Conservation (phyloP, 371 early-diverging fungal species). For the Mortierella sp. region DNA sequence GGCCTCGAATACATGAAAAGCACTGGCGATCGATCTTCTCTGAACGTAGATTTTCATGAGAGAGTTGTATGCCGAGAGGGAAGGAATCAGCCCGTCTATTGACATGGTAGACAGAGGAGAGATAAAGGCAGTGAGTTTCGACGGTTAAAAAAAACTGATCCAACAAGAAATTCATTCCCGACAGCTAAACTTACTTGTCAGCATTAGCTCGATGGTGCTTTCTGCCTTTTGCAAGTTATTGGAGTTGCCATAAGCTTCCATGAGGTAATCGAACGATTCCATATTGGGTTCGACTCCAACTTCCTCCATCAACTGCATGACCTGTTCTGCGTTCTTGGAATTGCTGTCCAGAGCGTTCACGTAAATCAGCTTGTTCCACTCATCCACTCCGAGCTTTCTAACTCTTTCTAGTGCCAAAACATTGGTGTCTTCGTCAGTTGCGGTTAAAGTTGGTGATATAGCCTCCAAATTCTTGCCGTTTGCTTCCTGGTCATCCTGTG, state of each 20-base stretch:
- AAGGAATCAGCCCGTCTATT: conserved; percentile 36
- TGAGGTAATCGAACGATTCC: conserved; percentile 78
- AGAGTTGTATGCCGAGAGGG: conserved; percentile 34
- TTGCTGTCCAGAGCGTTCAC: conserved; percentile 79
- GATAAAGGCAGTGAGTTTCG: not conserved
- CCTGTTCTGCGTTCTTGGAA: conserved; percentile 77
- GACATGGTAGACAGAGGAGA: not conserved
- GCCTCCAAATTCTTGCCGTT: not conserved
- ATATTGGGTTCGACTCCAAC: conserved; percentile 74
- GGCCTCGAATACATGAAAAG: conserved; percentile 45
- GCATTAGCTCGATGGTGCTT: conserved; percentile 65
- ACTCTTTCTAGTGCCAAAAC: conserved; percentile 25
- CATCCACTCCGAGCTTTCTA: conserved; percentile 32
- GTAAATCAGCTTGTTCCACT: conserved; percentile 79
- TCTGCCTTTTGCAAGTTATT: conserved; percentile 74
- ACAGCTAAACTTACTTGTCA: conserved; percentile 29
- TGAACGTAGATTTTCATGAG: conserved; percentile 39
- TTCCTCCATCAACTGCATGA: conserved; percentile 76
- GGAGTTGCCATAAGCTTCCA: conserved; percentile 83
- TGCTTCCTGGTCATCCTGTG: not conserved
- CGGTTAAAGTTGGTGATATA: not conserved
- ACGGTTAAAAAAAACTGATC: not conserved
- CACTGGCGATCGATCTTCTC: conserved; percentile 29
- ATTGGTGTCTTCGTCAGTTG: conserved; percentile 9
- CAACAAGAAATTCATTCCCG: not conserved